These are phyloP conservation scores for Coemansia sp. DNA, from an alignment of 192 early-diverging fungal genomes.

Conservation along the genomic window DNA sequence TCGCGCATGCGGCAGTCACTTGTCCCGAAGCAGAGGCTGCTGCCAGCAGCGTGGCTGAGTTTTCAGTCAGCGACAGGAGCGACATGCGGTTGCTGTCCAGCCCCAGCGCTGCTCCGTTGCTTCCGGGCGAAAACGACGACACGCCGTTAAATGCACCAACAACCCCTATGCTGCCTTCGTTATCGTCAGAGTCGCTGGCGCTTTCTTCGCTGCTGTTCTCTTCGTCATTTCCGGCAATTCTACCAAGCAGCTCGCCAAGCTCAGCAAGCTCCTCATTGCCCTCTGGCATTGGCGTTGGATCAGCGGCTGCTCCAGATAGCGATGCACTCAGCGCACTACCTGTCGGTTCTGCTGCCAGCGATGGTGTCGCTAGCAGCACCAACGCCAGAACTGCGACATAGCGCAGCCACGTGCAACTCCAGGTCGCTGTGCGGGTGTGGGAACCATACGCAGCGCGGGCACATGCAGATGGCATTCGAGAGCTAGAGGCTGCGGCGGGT, in stretches of 20 bases:
- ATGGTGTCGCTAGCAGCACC: slow-evolving; percentile 23
- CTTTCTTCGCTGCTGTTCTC: slow-evolving; percentile 2
- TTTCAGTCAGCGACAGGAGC: slow-evolving; percentile 35
- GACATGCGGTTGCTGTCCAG: slow-evolving; percentile 37
- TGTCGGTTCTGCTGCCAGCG: slow-evolving; percentile 17
- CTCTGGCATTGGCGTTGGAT: slow-evolving; percentile 1
- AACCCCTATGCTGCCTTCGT: slow-evolving; percentile 49
- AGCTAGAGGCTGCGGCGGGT: no score
- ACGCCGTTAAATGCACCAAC: slow-evolving; percentile 52
- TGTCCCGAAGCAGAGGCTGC: slow-evolving; percentile 25
- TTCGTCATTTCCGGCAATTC: background rate
- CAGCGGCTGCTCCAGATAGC: no score
- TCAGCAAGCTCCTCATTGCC: background rate
- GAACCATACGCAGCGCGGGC: background rate
- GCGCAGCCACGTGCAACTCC: slow-evolving; percentile 12
- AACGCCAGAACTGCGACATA: slow-evolving; percentile 20
- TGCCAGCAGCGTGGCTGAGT: slow-evolving; percentile 27
- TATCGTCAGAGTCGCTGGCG: slow-evolving; percentile 3
- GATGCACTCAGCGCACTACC: background rate
- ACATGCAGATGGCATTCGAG: no score
- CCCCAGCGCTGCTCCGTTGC: slow-evolving; percentile 19
- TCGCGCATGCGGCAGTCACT: slow-evolving; percentile 32
- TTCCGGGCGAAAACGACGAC: slow-evolving; percentile 35
- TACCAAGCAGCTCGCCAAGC: slow-evolving; percentile 3
- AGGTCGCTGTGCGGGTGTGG: slow-evolving; percentile 13